Evolutionary conservation across 768 basidiomycete species (phyloP).

Genomic region (Tulasnella sp.): DNA sequence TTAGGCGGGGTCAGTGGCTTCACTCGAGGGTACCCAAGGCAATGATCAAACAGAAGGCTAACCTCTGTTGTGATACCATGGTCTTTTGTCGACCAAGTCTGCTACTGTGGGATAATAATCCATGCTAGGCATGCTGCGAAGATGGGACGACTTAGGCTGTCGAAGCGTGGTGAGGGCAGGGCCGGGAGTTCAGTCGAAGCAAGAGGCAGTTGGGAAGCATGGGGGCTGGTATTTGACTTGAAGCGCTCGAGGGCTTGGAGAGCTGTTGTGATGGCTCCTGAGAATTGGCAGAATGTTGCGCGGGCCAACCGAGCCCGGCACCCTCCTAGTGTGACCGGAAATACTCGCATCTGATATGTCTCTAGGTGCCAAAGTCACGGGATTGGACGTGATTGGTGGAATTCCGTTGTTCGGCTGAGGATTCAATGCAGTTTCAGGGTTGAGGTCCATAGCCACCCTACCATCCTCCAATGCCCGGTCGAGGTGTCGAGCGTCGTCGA

Average conservation of each 20-base stretch:
- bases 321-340: not conserved
- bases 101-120: conserved; percentile 19
- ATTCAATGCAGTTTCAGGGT: not conserved
- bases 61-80: conserved; percentile 29
- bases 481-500: not conserved
- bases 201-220: not conserved
- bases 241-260: not conserved
- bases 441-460: not conserved
- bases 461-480: not conserved
- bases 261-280: not conserved
- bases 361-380: not conserved
- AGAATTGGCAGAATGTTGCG: conserved; percentile 1
- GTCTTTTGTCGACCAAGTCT: conserved; percentile 12
- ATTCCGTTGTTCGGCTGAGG: not conserved
- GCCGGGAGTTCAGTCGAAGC: not conserved
- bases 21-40: not conserved
- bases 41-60: not conserved
- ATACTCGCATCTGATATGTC: not conserved
- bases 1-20: not conserved
- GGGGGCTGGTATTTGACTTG: not conserved
- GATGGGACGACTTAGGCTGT: not conserved
- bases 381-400: not conserved
- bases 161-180: not conserved
- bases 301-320: not conserved
- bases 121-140: not conserved